These are phyloP conservation scores for Cladosporium sp. DNA, from an alignment of 2,329 filamentous ascomycete species.

Conservation along the genomic window DNA sequence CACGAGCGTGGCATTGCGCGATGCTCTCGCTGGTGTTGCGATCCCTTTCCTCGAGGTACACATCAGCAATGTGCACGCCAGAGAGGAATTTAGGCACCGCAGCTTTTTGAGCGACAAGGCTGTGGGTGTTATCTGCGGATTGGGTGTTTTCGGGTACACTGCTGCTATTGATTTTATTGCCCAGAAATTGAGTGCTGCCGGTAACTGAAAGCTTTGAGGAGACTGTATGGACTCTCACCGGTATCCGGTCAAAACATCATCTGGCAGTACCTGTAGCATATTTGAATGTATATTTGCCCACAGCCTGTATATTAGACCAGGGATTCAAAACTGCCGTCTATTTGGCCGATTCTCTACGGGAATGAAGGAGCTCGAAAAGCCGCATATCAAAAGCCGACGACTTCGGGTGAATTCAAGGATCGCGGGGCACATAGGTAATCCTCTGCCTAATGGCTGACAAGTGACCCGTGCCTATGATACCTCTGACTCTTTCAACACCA, in stretches of 20 bases:
- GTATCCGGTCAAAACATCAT: too few species aligned
- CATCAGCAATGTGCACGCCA: slow-evolving; percentile 66
- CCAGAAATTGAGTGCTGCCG: slow-evolving; percentile 18
- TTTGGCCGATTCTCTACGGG: slow-evolving; percentile 5
- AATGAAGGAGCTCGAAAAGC: slow-evolving; percentile 1
- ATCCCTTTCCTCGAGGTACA: slow-evolving; percentile 77
- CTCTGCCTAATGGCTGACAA: too few species aligned
- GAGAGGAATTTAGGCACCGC: slow-evolving; percentile 64
- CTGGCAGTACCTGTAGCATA: too few species aligned
- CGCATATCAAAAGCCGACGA: slow-evolving; percentile 10
- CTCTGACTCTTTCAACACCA: too few species aligned
- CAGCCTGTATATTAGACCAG: too few species aligned
- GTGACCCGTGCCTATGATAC: too few species aligned
- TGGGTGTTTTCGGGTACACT: slow-evolving; percentile 48
- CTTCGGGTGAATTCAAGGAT: background rate
- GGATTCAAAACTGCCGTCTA: too few species aligned
- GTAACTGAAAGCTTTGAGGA: slow-evolving; percentile 7
- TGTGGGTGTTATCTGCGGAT: slow-evolving; percentile 64
- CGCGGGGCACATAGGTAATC: background rate
- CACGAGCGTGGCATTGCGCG: slow-evolving; percentile 70
- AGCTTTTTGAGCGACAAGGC: slow-evolving; percentile 75
- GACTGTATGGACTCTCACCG: background rate
- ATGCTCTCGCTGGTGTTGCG: slow-evolving; percentile 63
- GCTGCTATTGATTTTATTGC: slow-evolving; percentile 42
- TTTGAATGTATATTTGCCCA: too few species aligned